Evolutionary conservation across 441 rosid genomes (phyloP).

Genomic region (Capsella rubella): DNA sequence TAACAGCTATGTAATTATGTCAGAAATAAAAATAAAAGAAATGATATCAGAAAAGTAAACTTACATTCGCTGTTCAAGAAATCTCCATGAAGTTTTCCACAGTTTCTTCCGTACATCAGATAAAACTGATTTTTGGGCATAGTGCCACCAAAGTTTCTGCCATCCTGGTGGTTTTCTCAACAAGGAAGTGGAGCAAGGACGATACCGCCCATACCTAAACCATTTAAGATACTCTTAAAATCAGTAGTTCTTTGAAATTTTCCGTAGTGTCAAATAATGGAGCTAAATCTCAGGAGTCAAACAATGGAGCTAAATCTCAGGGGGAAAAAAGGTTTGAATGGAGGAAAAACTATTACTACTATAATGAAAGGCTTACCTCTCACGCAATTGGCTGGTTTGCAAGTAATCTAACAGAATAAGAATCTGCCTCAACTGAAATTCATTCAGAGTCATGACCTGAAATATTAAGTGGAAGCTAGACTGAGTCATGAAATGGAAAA

Average conservation of each 20-base stretch:
- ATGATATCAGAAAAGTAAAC: conserved; percentile 45
- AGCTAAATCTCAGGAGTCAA: conserved; percentile 18
- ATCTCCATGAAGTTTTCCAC: conserved; percentile 92
- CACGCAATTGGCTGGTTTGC: conserved; percentile 70
- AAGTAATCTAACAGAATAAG: conserved; percentile 79
- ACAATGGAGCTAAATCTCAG: conserved; percentile 18
- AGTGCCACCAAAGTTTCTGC: conserved; percentile 91
- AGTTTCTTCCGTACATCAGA: conserved; percentile 80
- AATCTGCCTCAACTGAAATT: conserved; percentile 77
- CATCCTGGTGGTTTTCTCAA: conserved; percentile 75
- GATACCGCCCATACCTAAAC: conserved; percentile 90
- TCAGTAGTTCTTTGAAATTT: conserved; percentile 2
- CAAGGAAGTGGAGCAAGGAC: conserved; percentile 70
- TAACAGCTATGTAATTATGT: background rate
- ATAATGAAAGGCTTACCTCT: conserved; percentile 65
- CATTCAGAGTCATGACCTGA: conserved; percentile 74
- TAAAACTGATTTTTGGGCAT: conserved; percentile 82
- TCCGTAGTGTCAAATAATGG: background rate
- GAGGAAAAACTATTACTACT: conserved; percentile 25
- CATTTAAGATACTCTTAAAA: conserved; percentile 18
- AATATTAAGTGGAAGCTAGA: conserved; percentile 33
- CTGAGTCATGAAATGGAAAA: conserved; percentile 10
- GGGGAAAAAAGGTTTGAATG: conserved; percentile 3
- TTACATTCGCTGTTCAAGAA: conserved; percentile 81
- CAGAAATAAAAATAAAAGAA: conserved; percentile 14